Percentiles rank a stretch among this genome's conserved stretches.
Evolutionary conservation across 805 yeast genomes (phyloP).

Genomic region (Candida nanaspora): DNA sequence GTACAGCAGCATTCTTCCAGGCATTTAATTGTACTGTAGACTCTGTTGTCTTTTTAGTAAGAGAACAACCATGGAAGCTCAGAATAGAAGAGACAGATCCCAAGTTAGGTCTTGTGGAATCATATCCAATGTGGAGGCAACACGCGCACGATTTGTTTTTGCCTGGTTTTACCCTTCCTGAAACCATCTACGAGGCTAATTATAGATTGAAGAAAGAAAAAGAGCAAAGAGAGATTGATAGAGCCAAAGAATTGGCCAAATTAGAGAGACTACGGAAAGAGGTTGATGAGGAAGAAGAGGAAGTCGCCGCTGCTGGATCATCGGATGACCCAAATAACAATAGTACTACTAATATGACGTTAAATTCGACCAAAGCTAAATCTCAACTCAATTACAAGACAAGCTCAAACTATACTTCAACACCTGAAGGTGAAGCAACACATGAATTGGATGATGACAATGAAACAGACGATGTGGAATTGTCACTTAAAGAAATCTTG

Average conservation of each 20-base stretch:
- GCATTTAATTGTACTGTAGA: slow-evolving; percentile 79
- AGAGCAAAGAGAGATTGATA: not conserved
- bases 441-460: not conserved
- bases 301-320: no score
- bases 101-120: slow-evolving; percentile 1
- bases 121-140: slow-evolving; percentile 16
- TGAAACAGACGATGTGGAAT: not conserved
- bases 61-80: slow-evolving; percentile 74
- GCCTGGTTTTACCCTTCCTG: slow-evolving; percentile 18
- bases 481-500: not conserved
- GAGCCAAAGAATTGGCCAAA: no score
- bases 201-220: not conserved
- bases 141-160: slow-evolving; percentile 12
- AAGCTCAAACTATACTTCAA: not conserved
- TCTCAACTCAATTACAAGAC: no score
- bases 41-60: slow-evolving; percentile 60
- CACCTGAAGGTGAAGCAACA: not conserved
- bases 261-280: no score
- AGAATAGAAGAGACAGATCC: slow-evolving; percentile 16
- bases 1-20: slow-evolving; percentile 68
- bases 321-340: no score
- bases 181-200: not conserved
- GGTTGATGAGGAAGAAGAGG: no score
- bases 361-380: no score
- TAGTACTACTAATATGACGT: no score